Evolutionary conservation across 1,139 yeast genomes (phyloP), one percentile per base, ranked within the genome.

Genomic region (Scheffersomyces titani): DNA sequence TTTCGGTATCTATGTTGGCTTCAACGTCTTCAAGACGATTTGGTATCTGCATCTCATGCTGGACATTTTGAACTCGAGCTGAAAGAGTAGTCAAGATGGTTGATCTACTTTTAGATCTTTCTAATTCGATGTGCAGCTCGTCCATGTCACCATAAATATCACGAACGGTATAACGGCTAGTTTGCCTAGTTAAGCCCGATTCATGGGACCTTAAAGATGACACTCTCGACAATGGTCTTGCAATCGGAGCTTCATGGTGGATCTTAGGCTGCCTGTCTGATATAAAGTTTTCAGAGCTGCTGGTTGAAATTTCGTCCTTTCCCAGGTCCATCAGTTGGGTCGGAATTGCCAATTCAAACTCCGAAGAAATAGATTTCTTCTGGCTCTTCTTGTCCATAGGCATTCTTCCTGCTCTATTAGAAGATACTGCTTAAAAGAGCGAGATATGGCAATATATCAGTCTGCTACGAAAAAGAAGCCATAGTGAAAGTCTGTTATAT

Each of bases 51-150:
- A 46, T 53, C 13, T 51, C 55, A 6, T 52, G 54, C 3, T 54
- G 51, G 22, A 19, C 52, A 16, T 54, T 53, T 21, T 61, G 59
- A 5, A 66, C 68, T 48, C 80, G 64, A 22, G 68, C 69, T 45
- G 74, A 71, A 48, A 81, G 65, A 36, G 77, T 74, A 36, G 72
- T 69, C 22, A 82, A 66, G 20, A 81, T 75, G 11, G 82, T 77
- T 20, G 65, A 66, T 55, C 77, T 71, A 0, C 84, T 74, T 49
- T 66, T 71, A 2, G 76, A 72, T 58, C 85, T 69, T 52, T 70
- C 72, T 46, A 77, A 58, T 7, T 69, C 63, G 47, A 77, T 76
- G 49, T 70, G 73, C 19, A 67, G 65, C 22, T 70, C 65, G 51
- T 67, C 62, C 54, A 63, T 54, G 19, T 64, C 67, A 9, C 69